These are phyloP conservation scores for Acacia pycnantha DNA, from an alignment of 331 rosid species.

Conservation along the genomic window DNA sequence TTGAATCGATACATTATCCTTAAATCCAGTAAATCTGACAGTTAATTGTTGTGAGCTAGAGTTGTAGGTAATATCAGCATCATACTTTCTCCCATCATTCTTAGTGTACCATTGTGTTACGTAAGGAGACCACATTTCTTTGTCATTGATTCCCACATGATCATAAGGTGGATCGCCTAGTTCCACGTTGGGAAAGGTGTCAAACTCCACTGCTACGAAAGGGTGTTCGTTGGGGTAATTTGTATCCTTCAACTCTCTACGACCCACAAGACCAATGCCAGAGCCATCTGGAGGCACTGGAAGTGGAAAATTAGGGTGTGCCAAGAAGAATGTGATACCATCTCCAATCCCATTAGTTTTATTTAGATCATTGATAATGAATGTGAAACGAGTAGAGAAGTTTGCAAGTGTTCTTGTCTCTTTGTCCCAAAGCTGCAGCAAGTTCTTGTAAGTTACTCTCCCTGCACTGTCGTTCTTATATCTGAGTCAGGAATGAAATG, in stretches of 20 bases:
- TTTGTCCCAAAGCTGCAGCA: constrained; percentile 22
- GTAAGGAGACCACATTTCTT: neutral
- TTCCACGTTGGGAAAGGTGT: constrained; percentile 11
- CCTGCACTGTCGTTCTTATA: constrained; percentile 21
- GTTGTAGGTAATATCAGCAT: constrained; percentile 24
- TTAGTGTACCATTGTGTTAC: neutral
- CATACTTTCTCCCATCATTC: constrained; percentile 22
- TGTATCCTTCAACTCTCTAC: neutral
- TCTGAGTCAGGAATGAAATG: neutral
- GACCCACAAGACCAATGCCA: constrained; percentile 17
- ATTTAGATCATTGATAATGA: constrained; percentile 6
- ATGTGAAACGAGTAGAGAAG: constrained; percentile 26
- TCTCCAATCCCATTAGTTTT: constrained; percentile 4
- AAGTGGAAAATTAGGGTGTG: constrained; percentile 8
- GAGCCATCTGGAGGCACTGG: constrained; percentile 24
- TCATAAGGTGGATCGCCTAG: neutral
- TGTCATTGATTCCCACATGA: constrained; percentile 33
- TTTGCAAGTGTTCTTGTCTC: neutral
- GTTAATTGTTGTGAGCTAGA: neutral
- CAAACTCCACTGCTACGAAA: constrained; percentile 38
- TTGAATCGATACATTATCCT: neutral
- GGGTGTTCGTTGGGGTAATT: constrained; percentile 3
- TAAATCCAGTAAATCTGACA: constrained; percentile 28
- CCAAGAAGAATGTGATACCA: constrained; percentile 41
- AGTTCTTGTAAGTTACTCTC: neutral